Evolutionary conservation across 1,139 yeast species (phyloP), one percentile per base, ranked within the genome.

Genomic region (Lodderomyces parapsilosis): DNA sequence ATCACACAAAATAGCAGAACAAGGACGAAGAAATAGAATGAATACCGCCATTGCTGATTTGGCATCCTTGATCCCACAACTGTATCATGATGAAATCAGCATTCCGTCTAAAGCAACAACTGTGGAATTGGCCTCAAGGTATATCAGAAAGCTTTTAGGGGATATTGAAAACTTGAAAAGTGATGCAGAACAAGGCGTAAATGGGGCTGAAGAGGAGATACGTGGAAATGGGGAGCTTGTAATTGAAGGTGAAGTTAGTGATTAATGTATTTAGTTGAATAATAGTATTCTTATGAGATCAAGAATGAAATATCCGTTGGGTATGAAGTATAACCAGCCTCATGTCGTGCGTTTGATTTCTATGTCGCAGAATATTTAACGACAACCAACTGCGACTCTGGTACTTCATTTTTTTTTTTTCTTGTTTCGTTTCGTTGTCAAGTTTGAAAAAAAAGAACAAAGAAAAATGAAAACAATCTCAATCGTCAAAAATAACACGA

Each of bases 1-100:
- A 4, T 83, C 87, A 20, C 99, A 93, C 63, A 91, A 93, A 59
- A 74, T 88, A 22, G 98, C 99, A 0, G 99, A 93, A 64, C 97
- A 93, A 63, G 98, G 96, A 9, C 74, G 99, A 47, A 78, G 99
- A 54, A 90, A 91, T 61, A 73, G 99, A 51, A 85, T 93, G 84
- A 93, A 93, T 62, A 66, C 72, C 45, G 98, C 97, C 0, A 81
- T 93, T 17, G 80, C 80, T 39, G 96, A 88, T 40, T 68, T 93
- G 45, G 84, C 85, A 2, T 57, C 71, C 9, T 65, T 89, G 49
- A 75, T 93, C 19, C 95, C 96, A 0, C 79, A 82, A 13, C 60
- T 64, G 17, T 67, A 83, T 55, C 85, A 80, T 50, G 78, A 75
- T 39, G 77, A 78, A 31, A 81, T 82, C 1, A 48, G 71, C 23